Base-by-base conservation (phyloP, 2,329 filamentous ascomycete genomes). In the Aspergillus sp. region DNA sequence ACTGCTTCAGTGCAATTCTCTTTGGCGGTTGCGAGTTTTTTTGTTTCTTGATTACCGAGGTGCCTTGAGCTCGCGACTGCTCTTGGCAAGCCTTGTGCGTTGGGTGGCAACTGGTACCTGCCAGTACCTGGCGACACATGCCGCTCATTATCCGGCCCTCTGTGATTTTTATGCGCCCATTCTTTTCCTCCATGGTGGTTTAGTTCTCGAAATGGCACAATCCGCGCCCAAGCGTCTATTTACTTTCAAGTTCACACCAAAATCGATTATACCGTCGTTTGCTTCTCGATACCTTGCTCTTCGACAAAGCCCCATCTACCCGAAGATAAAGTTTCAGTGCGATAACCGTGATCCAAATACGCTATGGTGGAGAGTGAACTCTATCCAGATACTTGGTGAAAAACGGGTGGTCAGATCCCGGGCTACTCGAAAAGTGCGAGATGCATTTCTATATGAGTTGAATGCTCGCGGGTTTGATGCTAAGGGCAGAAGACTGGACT, bases 371-470 rank as follows among this genome's bases (percentile, higher is more conserved):
- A 68, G 70, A 15, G 74, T 80, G 52, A 69, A 56, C 60, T 70
- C 52, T 59, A 65, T 31, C 8, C 27, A 59, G 53, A 68, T 66
- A 54, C 61, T 62, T 15, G 19, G 62, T 3, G 67, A 69, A 21
- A 81, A 79, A 55, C 71, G 72, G 7, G 76, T 79, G 21, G 74
- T 85, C n/a, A 74, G 84, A 19, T 77, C 75, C 12, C 78, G 75
- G 70, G 71, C 70, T 23, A 69, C 70, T 23, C 74, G 79, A 58
- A 77, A 79, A 65, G 62, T 79, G 27, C 72, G 76, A 44, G 62
- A 70, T 31, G 81, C 80, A 3, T 77, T 85, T 48, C 63, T 65
- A 45, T 69, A 76, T 49, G 78, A 78, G 12, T 64, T 86, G 66
- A 73, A 69, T 56, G 72, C 70, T 21, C 70, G 71, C 52, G 83